Conservation (phyloP, 495 filamentous ascomycete species). For the Daldinia caldariorum region DNA sequence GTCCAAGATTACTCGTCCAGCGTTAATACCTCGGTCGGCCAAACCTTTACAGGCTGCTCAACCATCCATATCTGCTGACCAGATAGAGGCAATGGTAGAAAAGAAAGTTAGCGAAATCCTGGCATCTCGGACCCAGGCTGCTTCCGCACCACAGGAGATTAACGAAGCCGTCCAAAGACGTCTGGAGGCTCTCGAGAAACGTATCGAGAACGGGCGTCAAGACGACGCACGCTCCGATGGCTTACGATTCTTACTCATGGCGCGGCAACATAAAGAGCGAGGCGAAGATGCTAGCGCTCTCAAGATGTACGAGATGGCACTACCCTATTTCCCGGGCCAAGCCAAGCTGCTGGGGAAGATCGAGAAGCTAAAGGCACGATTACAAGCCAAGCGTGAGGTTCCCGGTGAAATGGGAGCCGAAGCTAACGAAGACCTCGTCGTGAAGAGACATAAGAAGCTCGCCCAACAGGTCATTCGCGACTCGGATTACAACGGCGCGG, state of each 20-base stretch:
- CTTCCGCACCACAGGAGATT: conserved; percentile 62
- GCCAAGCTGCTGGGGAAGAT: conserved; percentile 84
- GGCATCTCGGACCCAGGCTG: conserved; percentile 69
- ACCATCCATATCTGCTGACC: conserved; percentile 70
- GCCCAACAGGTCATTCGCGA: conserved; percentile 20
- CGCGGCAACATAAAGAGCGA: conserved; percentile 85
- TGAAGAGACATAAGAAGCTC: conserved; percentile 38
- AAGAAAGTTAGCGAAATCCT: conserved; percentile 90
- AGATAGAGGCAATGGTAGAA: conserved; percentile 90
- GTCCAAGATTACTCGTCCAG: conserved; percentile 53
- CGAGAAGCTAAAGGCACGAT: conserved; percentile 68
- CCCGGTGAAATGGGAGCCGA: conserved; percentile 26
- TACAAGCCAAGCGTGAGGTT: conserved; percentile 57
- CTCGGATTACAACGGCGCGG: conserved; percentile 52
- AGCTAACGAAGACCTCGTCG: neutral
- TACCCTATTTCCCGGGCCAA: conserved; percentile 87
- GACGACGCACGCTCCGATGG: conserved; percentile 83
- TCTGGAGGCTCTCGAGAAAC: conserved; percentile 83
- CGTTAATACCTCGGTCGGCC: conserved; percentile 47
- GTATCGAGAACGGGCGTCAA: conserved; percentile 71
- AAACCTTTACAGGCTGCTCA: conserved; percentile 52
- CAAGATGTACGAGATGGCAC: conserved; percentile 85
- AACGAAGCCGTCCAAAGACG: conserved; percentile 81
- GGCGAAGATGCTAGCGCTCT: conserved; percentile 82
- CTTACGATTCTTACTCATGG: conserved; percentile 85